Conservation (phyloP, 1,139 yeast genomes). For the Lodderomyces jiufengensis region DNA sequence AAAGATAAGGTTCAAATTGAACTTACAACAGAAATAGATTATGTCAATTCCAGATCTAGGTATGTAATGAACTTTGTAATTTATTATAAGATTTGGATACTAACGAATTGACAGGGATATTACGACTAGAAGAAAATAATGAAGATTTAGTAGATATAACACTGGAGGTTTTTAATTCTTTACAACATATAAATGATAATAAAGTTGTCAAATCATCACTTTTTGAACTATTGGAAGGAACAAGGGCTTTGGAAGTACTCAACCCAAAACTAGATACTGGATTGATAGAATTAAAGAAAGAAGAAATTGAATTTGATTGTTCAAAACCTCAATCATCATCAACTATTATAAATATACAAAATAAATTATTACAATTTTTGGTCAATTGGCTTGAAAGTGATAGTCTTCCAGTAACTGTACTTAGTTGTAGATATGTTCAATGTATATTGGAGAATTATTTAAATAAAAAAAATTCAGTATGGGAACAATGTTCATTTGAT, state of each 20-base stretch:
- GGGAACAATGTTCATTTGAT: constrained; percentile 19
- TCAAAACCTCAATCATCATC: constrained; percentile 27
- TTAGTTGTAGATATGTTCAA: constrained; percentile 65
- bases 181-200: constrained; percentile 27
- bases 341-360: constrained; percentile 45
- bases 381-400: constrained; percentile 63
- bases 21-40: too few species aligned
- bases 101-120: too few species aligned
- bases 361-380: constrained; percentile 40
- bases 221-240: constrained; percentile 66
- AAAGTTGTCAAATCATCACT: constrained; percentile 50
- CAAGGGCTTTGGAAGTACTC: constrained; percentile 66
- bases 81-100: too few species aligned
- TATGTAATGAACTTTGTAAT: too few species aligned
- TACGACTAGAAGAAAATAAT: too few species aligned
- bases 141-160: constrained; percentile 44
- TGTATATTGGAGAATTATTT: constrained; percentile 43
- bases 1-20: not conserved
- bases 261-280: constrained; percentile 66
- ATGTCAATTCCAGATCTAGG: too few species aligned
- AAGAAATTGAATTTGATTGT: constrained; percentile 41
- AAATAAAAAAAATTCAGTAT: constrained; percentile 7
- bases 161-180: constrained; percentile 28
- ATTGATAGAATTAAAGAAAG: constrained; percentile 38
- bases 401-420: constrained; percentile 57